These are phyloP conservation scores for Aplosporella prunicola DNA, from an alignment of 2,329 filamentous ascomycete species.

Conservation along the genomic window DNA sequence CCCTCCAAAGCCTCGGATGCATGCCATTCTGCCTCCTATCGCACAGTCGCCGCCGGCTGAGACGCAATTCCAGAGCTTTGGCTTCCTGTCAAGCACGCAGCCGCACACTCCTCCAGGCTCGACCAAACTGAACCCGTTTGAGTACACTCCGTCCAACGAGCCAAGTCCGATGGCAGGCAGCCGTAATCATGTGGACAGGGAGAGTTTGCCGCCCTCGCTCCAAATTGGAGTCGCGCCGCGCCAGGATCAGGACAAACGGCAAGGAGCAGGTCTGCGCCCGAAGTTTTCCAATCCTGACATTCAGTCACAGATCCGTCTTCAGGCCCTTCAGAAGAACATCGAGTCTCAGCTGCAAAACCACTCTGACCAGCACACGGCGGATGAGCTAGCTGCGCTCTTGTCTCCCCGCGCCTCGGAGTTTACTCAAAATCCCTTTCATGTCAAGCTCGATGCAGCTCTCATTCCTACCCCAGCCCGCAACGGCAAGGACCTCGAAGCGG, in stretches of 20 bases:
- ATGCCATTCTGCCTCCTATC: slow-evolving; percentile 9
- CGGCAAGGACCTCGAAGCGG: slow-evolving; percentile 24
- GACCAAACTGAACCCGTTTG: neutral
- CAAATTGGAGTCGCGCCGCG: too few species aligned
- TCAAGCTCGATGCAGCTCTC: slow-evolving; percentile 20
- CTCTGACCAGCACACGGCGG: slow-evolving; percentile 12
- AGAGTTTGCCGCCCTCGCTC: neutral
- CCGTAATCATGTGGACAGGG: neutral
- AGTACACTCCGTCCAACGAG: slow-evolving; percentile 5
- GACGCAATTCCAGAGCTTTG: slow-evolving; percentile 9
- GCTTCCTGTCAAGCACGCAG: slow-evolving; percentile 4
- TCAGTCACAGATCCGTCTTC: slow-evolving; percentile 27
- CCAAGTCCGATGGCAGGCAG: slow-evolving; percentile 8
- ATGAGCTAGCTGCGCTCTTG: slow-evolving; percentile 48
- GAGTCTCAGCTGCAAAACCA: slow-evolving; percentile 26
- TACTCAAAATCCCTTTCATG: slow-evolving; percentile 44
- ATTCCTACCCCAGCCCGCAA: slow-evolving; percentile 23
- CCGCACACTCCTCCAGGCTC: neutral
- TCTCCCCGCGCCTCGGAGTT: slow-evolving; percentile 66
- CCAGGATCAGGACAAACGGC: neutral
- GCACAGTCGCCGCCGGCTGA: slow-evolving; percentile 4
- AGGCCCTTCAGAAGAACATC: slow-evolving; percentile 31
- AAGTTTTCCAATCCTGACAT: slow-evolving; percentile 33
- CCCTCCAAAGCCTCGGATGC: slow-evolving; percentile 1
- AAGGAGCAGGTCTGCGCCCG: slow-evolving; percentile 15